Conservation (phyloP, 2,329 filamentous ascomycete genomes). For the Claviceps capensis region DNA sequence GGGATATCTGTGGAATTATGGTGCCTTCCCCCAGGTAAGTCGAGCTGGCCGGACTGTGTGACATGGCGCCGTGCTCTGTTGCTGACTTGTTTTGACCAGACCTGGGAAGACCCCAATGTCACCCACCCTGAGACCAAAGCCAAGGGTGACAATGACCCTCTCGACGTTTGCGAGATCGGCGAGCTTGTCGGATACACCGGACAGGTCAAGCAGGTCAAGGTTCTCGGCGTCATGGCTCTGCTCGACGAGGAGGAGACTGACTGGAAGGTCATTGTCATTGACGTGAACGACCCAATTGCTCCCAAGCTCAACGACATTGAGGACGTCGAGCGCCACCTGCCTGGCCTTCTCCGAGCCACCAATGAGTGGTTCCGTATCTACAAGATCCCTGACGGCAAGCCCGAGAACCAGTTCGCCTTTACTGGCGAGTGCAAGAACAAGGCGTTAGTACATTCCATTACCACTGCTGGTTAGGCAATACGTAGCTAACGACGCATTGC, state of each 20-base stretch:
- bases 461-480: no score
- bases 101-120: conserved; percentile 96
- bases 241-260: conserved; percentile 99
- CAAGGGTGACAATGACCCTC: conserved; percentile 98
- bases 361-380: conserved; percentile 99
- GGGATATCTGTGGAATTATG: conserved; percentile 99
- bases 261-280: conserved; percentile 99
- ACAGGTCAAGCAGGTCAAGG: conserved; percentile 99
- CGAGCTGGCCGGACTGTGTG: conserved; percentile 4
- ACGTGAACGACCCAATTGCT: conserved; percentile 92
- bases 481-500: conserved; percentile 2
- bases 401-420: conserved; percentile 99
- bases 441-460: conserved; percentile 39
- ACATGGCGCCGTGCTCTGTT: neutral
- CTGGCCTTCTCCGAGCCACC: conserved; percentile 89
- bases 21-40: conserved; percentile 89
- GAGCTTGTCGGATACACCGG: conserved; percentile 93
- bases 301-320: conserved; percentile 96
- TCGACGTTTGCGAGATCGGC: conserved; percentile 98
- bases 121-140: conserved; percentile 98
- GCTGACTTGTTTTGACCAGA: conserved; percentile 37
- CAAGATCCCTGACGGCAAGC: conserved; percentile 99
- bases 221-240: conserved; percentile 96
- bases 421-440: conserved; percentile 99
- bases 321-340: conserved; percentile 96